phyloP scores from a whole-genome alignment of 345 rosid genomes.

The Eucalyptus regnans region DNA sequence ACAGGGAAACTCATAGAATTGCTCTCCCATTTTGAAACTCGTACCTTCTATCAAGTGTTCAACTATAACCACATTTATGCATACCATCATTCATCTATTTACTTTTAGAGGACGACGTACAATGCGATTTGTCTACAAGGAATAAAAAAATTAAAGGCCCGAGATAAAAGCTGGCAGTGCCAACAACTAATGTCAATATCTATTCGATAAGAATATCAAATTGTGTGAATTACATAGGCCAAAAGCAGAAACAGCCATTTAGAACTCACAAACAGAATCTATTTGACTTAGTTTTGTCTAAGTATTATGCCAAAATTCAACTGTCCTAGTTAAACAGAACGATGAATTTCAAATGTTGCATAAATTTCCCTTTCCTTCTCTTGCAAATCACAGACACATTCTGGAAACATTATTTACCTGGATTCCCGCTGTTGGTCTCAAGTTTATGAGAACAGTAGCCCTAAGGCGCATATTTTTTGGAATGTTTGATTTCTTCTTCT shows the following conservation, averaged over 20 bases:
- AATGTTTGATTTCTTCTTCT: background rate
- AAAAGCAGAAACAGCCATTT: background rate
- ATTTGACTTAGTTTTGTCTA: background rate
- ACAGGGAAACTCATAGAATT: background rate
- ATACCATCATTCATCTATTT: background rate
- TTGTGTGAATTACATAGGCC: background rate
- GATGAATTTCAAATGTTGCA: background rate
- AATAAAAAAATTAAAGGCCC: background rate
- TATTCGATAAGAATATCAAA: background rate
- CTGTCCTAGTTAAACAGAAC: background rate
- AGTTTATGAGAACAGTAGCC: slow-evolving; percentile 36
- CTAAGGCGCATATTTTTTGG: slow-evolving; percentile 28
- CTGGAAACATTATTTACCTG: slow-evolving; percentile 16
- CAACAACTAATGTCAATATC: background rate
- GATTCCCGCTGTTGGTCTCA: slow-evolving; percentile 46
- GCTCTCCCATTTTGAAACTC: background rate
- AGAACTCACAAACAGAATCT: background rate
- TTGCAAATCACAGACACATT: background rate
- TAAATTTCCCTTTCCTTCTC: background rate
- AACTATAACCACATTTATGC: background rate
- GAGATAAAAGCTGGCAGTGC: background rate
- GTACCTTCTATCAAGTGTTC: background rate
- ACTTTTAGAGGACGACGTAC: background rate
- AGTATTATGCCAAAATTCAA: background rate
- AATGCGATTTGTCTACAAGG: background rate